Conservation (phyloP, 1,284 basidiomycete species). For the Rhodofomes roseus region DNA sequence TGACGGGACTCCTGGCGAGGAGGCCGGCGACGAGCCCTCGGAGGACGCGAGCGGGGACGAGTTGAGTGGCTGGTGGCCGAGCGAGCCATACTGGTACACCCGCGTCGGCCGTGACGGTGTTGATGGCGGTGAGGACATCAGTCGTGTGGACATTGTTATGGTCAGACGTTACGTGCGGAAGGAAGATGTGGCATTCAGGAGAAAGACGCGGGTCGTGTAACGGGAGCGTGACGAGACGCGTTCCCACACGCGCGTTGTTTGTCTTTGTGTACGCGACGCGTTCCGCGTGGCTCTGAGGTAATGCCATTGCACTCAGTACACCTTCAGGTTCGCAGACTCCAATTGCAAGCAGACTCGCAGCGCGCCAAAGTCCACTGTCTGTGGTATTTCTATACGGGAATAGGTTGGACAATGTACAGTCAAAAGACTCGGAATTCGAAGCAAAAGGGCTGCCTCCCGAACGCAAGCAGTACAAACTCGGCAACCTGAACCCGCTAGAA, state of each 20-base stretch:
- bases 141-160: not conserved
- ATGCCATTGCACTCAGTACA: no score
- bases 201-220: not conserved
- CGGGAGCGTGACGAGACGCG: not conserved
- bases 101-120: constrained; percentile 6
- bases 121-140: constrained; percentile 2
- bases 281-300: not conserved
- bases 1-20: constrained; percentile 20
- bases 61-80: constrained; percentile 12
- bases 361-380: no score
- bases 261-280: not conserved
- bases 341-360: no score
- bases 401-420: no score
- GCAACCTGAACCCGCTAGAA: no score
- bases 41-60: constrained; percentile 28
- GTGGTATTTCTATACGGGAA: no score
- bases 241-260: constrained; percentile 4
- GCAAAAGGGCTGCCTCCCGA: no score
- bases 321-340: no score
- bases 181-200: not conserved
- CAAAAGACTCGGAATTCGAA: no score
- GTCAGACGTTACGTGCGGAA: not conserved
- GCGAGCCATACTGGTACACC: not conserved
- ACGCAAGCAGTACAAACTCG: no score
- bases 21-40: constrained; percentile 8